phyloP scores from a whole-genome alignment of 345 rosid genomes.

The Bretschneidera sinensis region DNA sequence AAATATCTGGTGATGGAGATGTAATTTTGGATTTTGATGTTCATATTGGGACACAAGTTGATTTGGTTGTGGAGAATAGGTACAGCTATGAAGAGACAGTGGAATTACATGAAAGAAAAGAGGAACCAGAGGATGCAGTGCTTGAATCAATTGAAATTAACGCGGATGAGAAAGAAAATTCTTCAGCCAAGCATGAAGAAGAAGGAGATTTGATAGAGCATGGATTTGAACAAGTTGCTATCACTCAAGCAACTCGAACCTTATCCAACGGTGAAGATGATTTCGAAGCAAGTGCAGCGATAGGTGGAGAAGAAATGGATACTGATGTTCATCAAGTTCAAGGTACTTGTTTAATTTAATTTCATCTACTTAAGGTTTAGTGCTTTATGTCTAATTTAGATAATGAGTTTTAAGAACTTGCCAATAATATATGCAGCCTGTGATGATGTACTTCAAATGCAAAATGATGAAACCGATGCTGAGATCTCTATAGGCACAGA shows the following conservation, averaged over 20 bases:
- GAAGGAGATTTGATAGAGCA: constrained; percentile 11
- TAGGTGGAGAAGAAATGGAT: constrained; percentile 17
- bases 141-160: constrained; percentile 17
- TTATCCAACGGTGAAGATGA: constrained; percentile 13
- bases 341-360: constrained; percentile 35
- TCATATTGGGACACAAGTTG: constrained; percentile 22
- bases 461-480: constrained; percentile 54
- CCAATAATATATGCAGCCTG: constrained; percentile 20
- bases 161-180: constrained; percentile 15
- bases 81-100: constrained; percentile 18
- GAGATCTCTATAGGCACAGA: constrained; percentile 84
- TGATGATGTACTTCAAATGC: constrained; percentile 36
- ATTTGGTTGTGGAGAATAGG: constrained; percentile 26
- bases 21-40: constrained; percentile 66
- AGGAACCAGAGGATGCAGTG: constrained; percentile 15
- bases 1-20: constrained; percentile 47
- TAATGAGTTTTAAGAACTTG: neutral
- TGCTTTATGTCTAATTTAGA: constrained; percentile 3
- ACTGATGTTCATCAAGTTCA: constrained; percentile 35
- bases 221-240: constrained; percentile 25
- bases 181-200: constrained; percentile 1
- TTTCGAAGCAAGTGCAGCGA: constrained; percentile 20
- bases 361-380: neutral
- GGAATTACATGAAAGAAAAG: constrained; percentile 22
- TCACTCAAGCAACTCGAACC: constrained; percentile 19